phyloP scores from a whole-genome alignment of 1,139 yeast species.

The Chernovozyma sophiae-reginae region DNA sequence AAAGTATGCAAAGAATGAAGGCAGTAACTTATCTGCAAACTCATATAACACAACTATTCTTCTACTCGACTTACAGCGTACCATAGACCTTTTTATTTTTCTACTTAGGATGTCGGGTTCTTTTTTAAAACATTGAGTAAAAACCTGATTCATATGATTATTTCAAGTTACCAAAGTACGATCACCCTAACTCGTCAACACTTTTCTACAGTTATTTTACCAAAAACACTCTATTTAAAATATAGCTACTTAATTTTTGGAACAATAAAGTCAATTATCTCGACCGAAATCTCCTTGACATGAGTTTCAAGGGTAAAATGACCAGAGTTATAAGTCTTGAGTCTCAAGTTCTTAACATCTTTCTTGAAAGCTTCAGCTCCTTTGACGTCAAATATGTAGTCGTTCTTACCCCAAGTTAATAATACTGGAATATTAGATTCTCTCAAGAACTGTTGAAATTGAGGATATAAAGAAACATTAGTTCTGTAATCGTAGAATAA shows the following conservation, averaged over 20 bases:
- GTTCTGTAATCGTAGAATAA: conserved; percentile 32
- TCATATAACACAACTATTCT: too few species aligned
- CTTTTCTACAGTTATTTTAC: background rate
- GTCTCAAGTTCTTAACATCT: conserved; percentile 23
- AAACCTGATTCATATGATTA: too few species aligned
- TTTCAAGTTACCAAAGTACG: too few species aligned
- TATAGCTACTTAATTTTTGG: background rate
- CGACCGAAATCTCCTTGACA: conserved; percentile 23
- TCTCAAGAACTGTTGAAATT: conserved; percentile 32
- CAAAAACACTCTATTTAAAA: background rate
- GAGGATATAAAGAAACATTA: conserved; percentile 30
- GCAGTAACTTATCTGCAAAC: too few species aligned
- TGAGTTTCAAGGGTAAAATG: conserved; percentile 38
- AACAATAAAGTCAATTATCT: conserved; percentile 8
- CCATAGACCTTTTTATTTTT: too few species aligned
- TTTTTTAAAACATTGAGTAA: too few species aligned
- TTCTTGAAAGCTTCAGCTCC: conserved; percentile 35
- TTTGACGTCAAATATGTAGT: conserved; percentile 25
- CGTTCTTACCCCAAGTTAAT: conserved; percentile 42
- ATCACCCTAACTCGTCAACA: too few species aligned
- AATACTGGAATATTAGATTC: conserved; percentile 31
- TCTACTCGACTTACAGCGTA: too few species aligned
- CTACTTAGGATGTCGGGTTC: too few species aligned
- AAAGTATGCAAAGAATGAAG: too few species aligned
- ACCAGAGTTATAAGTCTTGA: conserved; percentile 28